Evolutionary conservation across 768 basidiomycete species (phyloP), one percentile per base, ranked within the genome.

Genomic region (Punctularia strigosozonata): DNA sequence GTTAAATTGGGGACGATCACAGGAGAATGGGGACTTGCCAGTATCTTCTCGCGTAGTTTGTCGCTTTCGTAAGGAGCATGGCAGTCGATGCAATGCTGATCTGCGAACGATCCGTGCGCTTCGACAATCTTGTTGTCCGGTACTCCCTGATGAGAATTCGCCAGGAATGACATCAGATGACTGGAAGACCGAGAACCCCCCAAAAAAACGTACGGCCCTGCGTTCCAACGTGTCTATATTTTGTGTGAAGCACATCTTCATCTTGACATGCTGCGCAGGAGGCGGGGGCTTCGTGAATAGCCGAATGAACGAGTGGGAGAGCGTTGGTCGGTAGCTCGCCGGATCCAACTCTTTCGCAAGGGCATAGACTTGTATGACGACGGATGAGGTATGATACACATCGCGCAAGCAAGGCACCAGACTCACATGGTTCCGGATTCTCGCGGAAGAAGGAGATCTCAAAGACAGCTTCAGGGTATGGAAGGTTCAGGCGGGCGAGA

Each of bases 391-490:
- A 17, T 30, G 24, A 15, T 19, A 2, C 26, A 17, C 28, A 13
- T 13, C 26, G 36, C 26, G 10, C 13, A 19, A 30, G 15, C 4
- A 33, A 8, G 12, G 36, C 5, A 38, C 14, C 13, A 14, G 4
- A 54, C 77, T 43, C 50, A 86, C 86, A 89, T 23, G 89, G 86
- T 13, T 75, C 62, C 3, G 89, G 90, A 44, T 87, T 85, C 31
- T 60, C 53, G 47, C 75, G 66, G 65, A 97, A 92, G 63, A 80
- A 98, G 36, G 65, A 64, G 50, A 98, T 82, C 47, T 97, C 86
- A 50, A 98, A 98, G 22, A 97, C 91, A 0, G 92, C 92, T 52
- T 98, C 92, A 0, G 92, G 90, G 50, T 83, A 77, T n/a, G 90
- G 91, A 12, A 89, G 69, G 14, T 81, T 80, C 31, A 89, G 59